phyloP scores from a whole-genome alignment of 495 filamentous ascomycete genomes.

The Neurospora sp. region DNA sequence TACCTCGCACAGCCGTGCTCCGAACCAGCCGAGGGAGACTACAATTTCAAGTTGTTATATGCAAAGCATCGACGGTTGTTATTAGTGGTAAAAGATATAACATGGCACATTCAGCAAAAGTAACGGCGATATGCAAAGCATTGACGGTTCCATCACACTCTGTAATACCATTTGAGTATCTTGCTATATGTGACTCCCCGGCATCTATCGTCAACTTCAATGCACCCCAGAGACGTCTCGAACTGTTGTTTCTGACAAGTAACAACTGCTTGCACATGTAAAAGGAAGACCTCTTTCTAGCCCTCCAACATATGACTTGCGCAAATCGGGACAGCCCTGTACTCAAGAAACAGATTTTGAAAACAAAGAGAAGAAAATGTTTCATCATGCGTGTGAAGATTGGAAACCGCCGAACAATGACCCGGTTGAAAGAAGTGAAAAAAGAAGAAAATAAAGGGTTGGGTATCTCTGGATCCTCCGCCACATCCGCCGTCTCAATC shows the following conservation, averaged over 20 bases:
- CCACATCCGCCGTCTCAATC: neutral
- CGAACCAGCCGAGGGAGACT: neutral
- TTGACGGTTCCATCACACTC: neutral
- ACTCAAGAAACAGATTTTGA: neutral
- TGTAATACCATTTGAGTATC: neutral
- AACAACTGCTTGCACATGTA: neutral
- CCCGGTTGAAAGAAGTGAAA: neutral
- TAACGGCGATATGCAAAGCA: neutral
- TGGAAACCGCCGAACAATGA: neutral
- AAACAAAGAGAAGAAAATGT: neutral
- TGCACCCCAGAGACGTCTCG: neutral
- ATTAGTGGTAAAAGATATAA: neutral
- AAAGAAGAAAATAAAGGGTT: constrained; percentile 11
- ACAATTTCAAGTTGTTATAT: neutral
- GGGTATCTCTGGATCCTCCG: constrained; percentile 24
- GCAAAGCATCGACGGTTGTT: no score
- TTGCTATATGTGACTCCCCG: neutral
- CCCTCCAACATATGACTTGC: neutral
- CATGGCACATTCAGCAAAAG: neutral
- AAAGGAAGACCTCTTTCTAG: neutral
- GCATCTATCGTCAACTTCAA: no score
- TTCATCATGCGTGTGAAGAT: constrained; percentile 1
- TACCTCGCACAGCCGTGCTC: neutral
- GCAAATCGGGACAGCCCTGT: neutral
- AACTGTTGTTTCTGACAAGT: neutral